Evolutionary conservation across 2,329 filamentous ascomycete species (phyloP), one percentile per base, ranked within the genome.

Genomic region (Colletotrichum tofieldiae): DNA sequence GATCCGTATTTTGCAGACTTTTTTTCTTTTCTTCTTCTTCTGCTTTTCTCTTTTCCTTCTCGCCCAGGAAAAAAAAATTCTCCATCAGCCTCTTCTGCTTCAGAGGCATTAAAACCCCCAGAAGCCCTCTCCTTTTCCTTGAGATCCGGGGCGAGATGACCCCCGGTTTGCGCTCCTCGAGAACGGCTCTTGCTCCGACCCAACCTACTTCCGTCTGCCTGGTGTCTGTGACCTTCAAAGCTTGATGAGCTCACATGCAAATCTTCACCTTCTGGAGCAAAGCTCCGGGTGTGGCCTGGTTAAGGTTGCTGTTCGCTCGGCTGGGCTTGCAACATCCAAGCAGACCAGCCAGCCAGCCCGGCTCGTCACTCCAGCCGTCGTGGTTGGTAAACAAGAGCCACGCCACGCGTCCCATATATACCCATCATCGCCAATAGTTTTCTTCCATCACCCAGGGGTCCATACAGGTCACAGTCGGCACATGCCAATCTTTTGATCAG

Each of bases 191-290:
- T 39, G 39, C 39, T 70, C 54, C 62, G 14, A 39, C 65, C 47
- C n/a, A 51, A 47, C 29, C 47, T 41, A 26, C 52, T 64, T 47
- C 39, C 37, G 59, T 52, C 55, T 69, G 59, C 69, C 52, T 60
- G 60, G 45, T 62, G 65, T 58, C 47, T 69, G 69, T 69, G 60
- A 72, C 65, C 69, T 69, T 72, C 65, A 60, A 60, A 69, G 32
- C 65, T 72, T 63, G 60, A 69, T 72, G 69, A 72, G 59, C 69
- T 72, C 69, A 72, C 69, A 72, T 72, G 69, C 69, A 72, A 72
- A 72, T 72, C 69, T 72, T 72, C 65, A 32, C 65, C 69, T 65
- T 59, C 37, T 32, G 65, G 65, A 65, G 69, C 65, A 59, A 69
- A 64, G 59, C 65, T 69, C 69, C 65, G 65, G 51, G 52, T 64